Evolutionary conservation across 2,329 filamentous ascomycete genomes (phyloP), one percentile per base, ranked within the genome.

Genomic region (Colletotrichum noveboracense): DNA sequence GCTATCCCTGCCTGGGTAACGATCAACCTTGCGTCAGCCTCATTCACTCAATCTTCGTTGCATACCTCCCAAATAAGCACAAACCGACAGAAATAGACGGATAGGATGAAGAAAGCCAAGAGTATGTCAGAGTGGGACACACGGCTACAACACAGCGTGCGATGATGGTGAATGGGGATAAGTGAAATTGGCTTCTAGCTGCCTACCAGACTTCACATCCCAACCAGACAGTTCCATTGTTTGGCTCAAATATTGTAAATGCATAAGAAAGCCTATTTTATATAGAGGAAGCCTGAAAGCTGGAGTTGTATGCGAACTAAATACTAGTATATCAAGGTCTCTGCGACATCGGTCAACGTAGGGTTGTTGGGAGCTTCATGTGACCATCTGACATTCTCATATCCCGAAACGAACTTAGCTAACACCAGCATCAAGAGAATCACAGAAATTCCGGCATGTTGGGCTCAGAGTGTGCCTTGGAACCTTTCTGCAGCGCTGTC

Each of bases 371-470:
- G n/a, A n/a, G n/a, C n/a, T n/a, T 43, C 18, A 43, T 43, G 38
- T 0, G 3, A 48, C 9, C 0, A 48, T 48, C 38, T 12, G 0
- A 9, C 38, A 1, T 48, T 10, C 1, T 12, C 3, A n/a, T 4
- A 6, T 18, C 0, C 9, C 38, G 38, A 43, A 12, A 43, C 18
- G 3, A n/a, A n/a, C 8, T 1, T 12, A 4, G 38, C 38, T n/a
- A 1, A 18, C 1, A 0, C 18, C 9, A 12, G 38, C 38, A 43
- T 43, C 38, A 48, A n/a, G 18, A 6, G 3, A 1, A 43, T 10
- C 38, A 43, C 1, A n/a, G 1, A 43, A 6, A 48, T n/a, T 48
- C 9, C 18, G 0, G 38, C 18, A 48, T 48, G 0, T n/a, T 12
- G 38, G 38, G 9, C 0, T 48, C 9, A 48, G 18, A 12, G 38